Evolutionary conservation across 2,329 filamentous ascomycete species (phyloP), one percentile per base, ranked within the genome.

Genomic region (Dothideomycetidae sp.): DNA sequence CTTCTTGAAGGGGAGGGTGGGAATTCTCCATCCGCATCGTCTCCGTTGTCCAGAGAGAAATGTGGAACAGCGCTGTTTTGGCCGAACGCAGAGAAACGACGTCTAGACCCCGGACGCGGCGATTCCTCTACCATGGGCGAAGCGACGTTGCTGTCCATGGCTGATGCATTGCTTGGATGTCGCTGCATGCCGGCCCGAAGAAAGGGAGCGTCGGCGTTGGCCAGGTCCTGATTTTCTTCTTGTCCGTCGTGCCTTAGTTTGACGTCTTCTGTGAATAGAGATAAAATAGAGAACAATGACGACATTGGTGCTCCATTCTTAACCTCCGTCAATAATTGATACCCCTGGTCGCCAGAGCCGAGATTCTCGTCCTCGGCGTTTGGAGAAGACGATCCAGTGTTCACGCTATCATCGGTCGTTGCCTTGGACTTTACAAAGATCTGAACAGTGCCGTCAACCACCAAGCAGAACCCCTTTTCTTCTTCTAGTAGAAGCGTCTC

Each of bases 401-500:
- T 60, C 10, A 42, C 37, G 3, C 49, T 47, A n/a, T 42, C 28
- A 31, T 63, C 62, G 29, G 71, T 67, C 30, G 78, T 76, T 2
- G 88, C 94, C 56, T 94, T 96, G 2, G 88, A 94, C 56, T 94
- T 96, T 57, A 98, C 90, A 55, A 96, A 98, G 38, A 98, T 96
- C 57, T 98, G 85, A 1, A 98, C 86, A 17, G 93, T 60, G 2
- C 90, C 90, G 59, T 98, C 90, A 3, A 98, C 92, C 4, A 98
- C 90, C 40, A 98, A 70, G 55, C 90, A 98, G 52, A 98, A 98
- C 0, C 90, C 90, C 51, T 98, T 93, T 52, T 98, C 90, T 55
- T 98, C 90, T 59, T 98, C 90, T 19, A 98, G 66, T 46, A 94
- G 76, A 49, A 98, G 67, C 0, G 90, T 98, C 59, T 98, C 90